Conservation (phyloP, 148 eudicot genomes). For the Limonium bicolor region DNA sequence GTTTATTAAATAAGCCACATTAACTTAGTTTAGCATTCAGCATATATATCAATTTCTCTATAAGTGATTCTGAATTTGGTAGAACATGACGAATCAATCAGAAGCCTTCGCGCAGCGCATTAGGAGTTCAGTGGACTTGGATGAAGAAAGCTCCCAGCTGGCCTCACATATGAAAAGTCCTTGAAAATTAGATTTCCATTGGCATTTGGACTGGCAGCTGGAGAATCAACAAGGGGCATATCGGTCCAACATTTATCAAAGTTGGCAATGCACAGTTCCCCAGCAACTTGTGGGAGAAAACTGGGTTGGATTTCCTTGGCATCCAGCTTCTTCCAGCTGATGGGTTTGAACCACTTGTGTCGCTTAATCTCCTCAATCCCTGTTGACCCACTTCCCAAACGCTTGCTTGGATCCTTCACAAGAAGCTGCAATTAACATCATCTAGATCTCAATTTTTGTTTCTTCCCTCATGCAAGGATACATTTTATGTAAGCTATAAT, state of each 20-base stretch:
- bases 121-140: constrained; percentile 26
- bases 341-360: constrained; percentile 84
- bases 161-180: constrained; percentile 68
- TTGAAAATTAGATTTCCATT: constrained; percentile 44
- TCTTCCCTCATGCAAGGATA: no score
- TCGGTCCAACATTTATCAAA: constrained; percentile 70
- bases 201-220: constrained; percentile 63
- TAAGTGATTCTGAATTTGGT: no score
- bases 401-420: constrained; percentile 54
- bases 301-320: constrained; percentile 52
- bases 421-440: constrained; percentile 28
- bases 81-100: no score
- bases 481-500: no score
- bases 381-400: constrained; percentile 47
- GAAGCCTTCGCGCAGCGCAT: no score
- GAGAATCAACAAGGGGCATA: constrained; percentile 62
- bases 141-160: constrained; percentile 39
- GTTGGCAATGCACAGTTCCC: constrained; percentile 63
- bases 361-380: constrained; percentile 65
- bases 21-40: no score
- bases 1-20: no score
- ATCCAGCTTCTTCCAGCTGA: constrained; percentile 76
- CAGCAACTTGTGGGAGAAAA: constrained; percentile 63
- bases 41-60: no score
- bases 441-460: not conserved